Evolutionary conservation across 1,284 basidiomycete species (phyloP).

Genomic region (Rhizoctonia solani): DNA sequence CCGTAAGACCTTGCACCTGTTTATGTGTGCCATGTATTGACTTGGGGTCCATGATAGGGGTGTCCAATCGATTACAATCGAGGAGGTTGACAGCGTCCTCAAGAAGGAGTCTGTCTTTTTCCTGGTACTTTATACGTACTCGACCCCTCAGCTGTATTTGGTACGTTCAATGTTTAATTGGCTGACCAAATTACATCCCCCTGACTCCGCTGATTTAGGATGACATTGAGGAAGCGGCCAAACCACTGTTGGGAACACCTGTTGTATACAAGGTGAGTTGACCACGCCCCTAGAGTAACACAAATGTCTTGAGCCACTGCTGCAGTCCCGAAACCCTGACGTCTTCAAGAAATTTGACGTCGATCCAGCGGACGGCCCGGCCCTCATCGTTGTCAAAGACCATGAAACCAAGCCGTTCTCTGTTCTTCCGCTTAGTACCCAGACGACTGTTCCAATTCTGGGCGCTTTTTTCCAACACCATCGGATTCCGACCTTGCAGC

Average conservation of each 20-base stretch:
- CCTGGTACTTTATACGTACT: conserved; percentile 66
- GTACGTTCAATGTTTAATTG: conserved; percentile 42
- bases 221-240: conserved; percentile 54
- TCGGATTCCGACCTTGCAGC: conserved; percentile 68
- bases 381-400: conserved; percentile 78
- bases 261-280: conserved; percentile 56
- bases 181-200: not conserved
- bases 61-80: conserved; percentile 54
- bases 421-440: conserved; percentile 40
- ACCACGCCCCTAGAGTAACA: conserved; percentile 46
- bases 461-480: conserved; percentile 64
- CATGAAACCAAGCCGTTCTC: conserved; percentile 46
- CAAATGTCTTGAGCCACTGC: conserved; percentile 34
- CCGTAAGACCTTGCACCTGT: conserved; percentile 49
- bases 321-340: conserved; percentile 50
- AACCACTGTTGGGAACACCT: conserved; percentile 69
- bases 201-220: conserved; percentile 45
- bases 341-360: conserved; percentile 58
- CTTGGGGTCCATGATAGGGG: conserved; percentile 47
- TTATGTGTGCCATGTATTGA: not conserved
- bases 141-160: conserved; percentile 46
- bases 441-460: conserved; percentile 38
- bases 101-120: conserved; percentile 68
- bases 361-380: conserved; percentile 53
- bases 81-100: conserved; percentile 55